Base-by-base conservation (phyloP, 306 rosid genomes). In the Myrica gale region DNA sequence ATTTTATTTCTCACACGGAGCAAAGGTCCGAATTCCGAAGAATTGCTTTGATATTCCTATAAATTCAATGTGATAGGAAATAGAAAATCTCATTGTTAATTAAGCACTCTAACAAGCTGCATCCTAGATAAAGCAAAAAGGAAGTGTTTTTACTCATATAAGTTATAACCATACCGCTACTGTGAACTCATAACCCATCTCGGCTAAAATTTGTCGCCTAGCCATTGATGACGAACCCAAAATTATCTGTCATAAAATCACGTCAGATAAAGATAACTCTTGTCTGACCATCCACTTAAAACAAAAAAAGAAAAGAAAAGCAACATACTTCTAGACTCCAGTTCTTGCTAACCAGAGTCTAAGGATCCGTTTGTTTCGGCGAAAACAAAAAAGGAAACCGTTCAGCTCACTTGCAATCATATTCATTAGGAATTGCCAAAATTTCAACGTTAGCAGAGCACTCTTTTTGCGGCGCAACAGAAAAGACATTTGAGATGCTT, bases 181-280 rank as follows among this genome's bases (percentile, higher is more conserved):
- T 17, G 86, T 78, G 83, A 95, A 95, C 65, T 88, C 90, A 37
- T 86, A 88, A 70, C 98, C 98, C 97, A 95, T 89, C 77, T 92
- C 97, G 53, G 86, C 69, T 11, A 95, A 90, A 85, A 95, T 89
- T 44, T 82, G 80, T 61, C 79, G 85, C 43, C 97, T 97, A 68
- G 97, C 96, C 85, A 85, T 88, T 2, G 98, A 95, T 44, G 97
- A 90, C 45, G 97, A 95, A 21, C 97, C 97, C 83, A 95, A 78
- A 50, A 92, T 92, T 82, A 95, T 85, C 97, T 94, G 72, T 74
- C 60, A 43, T 17, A 62, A 74, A 68, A 19, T 7, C 16, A 48
- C 9, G 51, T 47, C 12, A 47, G 37, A 0, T 32, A 3, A 10
- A 46, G 12, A 47, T 47, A 47, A 17, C 57, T 13, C 5, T 17